Conservation (phyloP, 768 basidiomycete genomes). For the Glaciozyma martinii region DNA sequence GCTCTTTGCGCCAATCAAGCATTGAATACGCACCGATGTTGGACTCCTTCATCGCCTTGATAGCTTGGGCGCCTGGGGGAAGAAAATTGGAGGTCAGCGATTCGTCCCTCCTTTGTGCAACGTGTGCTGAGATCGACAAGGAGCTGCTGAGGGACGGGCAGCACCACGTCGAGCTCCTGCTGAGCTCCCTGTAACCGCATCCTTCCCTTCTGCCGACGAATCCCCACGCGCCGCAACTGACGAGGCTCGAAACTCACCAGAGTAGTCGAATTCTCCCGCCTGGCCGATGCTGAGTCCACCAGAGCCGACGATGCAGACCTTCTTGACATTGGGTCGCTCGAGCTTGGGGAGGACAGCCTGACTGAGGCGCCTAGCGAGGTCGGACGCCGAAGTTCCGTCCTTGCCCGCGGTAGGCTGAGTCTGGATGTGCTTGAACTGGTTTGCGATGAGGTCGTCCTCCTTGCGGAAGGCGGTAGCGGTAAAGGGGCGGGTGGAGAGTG, state of each 20-base stretch:
- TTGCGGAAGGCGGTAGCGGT: conserved; percentile 17
- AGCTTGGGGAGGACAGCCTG: conserved; percentile 89
- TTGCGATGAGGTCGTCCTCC: conserved; percentile 12
- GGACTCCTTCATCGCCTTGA: conserved; percentile 94
- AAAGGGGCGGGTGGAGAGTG: conserved; percentile 17
- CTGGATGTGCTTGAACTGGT: conserved; percentile 32
- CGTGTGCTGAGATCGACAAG: not conserved
- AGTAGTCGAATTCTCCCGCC: conserved; percentile 99
- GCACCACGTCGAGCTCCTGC: not conserved
- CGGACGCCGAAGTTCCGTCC: conserved; percentile 47
- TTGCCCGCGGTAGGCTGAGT: conserved; percentile 7
- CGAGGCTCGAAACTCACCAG: conserved; percentile 49
- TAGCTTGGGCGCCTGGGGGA: conserved; percentile 69
- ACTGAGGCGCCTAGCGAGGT: conserved; percentile 83
- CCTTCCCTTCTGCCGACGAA: conserved; percentile 3
- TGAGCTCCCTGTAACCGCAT: not conserved
- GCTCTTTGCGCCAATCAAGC: conserved; percentile 45
- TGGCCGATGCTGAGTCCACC: conserved; percentile 96
- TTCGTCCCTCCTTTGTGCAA: not conserved
- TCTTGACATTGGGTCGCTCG: conserved; percentile 80
- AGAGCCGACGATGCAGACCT: conserved; percentile 90
- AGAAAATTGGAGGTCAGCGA: not conserved
- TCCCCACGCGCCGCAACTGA: not conserved
- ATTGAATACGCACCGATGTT: conserved; percentile 48
- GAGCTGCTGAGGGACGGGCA: conserved; percentile 3